Evolutionary conservation across 192 early-diverging fungal species (phyloP), one percentile per base, ranked within the genome.

Genomic region (Coemansia javaensis): DNA sequence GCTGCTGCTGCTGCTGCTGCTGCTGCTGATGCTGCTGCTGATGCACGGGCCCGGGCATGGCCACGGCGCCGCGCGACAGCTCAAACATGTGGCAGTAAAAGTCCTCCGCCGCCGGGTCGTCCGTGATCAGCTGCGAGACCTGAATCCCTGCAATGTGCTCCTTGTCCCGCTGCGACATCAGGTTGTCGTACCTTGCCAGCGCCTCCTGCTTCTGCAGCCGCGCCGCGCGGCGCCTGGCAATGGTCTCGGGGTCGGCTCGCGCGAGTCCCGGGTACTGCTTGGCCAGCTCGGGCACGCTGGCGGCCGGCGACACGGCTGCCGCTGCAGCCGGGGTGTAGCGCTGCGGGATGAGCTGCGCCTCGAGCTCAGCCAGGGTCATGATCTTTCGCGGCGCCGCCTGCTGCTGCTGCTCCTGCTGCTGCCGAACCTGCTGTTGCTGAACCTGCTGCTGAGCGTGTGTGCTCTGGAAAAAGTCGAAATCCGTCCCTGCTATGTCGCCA

Each of bases 81-180:
- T 84, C 84, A 75, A 86, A 93, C 39, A 96, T 85, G 54, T 95
- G 90, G 66, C 86, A 93, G 69, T 99, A 99, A 59, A 96, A 99
- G 53, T 99, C 96, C 47, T 96, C 94, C 5, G 82, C 77, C 18
- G 83, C 86, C 21, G 96, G 96, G 59, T 96, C 90, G 40, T 91
- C 91, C 3, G 89, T 87, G 3, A 93, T 90, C 25, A 99, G 80
- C 69, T 97, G 92, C 25, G 88, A 85, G 25, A 99, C 83, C 68
- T 99, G 96, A 47, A 97, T 93, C 35, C 86, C 83, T 32, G 92
- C 82, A 63, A 99, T 90, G 28, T 85, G 82, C 44, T 99, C 93
- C 77, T 94, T 97, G 74, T 99, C 94, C 47, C 83, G 81, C 50
- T 86, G 83, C 7, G 87, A 86, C 96, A 99, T 99, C 55, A 93